Evolutionary conservation across 768 basidiomycete species (phyloP).

Genomic region (Artomyces pyxidatus): DNA sequence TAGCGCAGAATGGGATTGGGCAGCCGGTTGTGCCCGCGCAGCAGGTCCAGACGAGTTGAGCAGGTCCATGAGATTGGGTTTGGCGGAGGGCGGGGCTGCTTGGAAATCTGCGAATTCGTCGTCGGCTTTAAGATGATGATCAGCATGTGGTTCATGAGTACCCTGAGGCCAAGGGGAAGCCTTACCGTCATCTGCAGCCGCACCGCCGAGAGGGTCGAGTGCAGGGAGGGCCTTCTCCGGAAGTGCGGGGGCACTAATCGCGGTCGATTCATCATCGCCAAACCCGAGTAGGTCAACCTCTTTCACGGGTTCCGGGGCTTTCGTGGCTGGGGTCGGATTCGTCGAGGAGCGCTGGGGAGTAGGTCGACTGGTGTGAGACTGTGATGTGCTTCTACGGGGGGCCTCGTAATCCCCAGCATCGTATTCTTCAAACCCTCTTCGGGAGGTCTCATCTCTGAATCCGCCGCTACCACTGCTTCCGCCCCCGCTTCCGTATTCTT

Average conservation of each 20-base stretch:
- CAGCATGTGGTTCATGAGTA: too few relatives aligned
- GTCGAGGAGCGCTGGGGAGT: conserved; percentile 27
- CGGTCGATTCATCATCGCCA: conserved; percentile 60
- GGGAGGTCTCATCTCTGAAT: conserved; percentile 51
- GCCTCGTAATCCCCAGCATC: conserved; percentile 92
- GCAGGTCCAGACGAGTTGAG: neutral
- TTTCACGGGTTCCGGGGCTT: conserved; percentile 37
- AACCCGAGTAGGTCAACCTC: conserved; percentile 64
- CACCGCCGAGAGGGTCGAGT: conserved; percentile 22
- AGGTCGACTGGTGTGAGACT: conserved; percentile 24
- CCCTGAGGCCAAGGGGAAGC: neutral
- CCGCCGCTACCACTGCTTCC: conserved; percentile 38
- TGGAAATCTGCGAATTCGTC: conserved; percentile 88
- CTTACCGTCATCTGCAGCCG: conserved; percentile 19
- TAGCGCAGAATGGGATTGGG: neutral
- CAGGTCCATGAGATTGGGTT: conserved; percentile 11
- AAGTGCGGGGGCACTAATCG: conserved; percentile 25
- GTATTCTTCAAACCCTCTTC: conserved; percentile 82
- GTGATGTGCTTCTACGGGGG: conserved; percentile 31
- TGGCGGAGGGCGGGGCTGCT: conserved; percentile 50
- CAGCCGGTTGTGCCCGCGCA: neutral
- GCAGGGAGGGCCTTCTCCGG: conserved; percentile 50
- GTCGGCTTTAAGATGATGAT: conserved; percentile 36
- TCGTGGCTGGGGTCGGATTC: conserved; percentile 23
- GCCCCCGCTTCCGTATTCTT: conserved; percentile 14